Evolutionary conservation across 2,329 filamentous ascomycete species (phyloP).

Genomic region (Emmonsiellopsis sp.): DNA sequence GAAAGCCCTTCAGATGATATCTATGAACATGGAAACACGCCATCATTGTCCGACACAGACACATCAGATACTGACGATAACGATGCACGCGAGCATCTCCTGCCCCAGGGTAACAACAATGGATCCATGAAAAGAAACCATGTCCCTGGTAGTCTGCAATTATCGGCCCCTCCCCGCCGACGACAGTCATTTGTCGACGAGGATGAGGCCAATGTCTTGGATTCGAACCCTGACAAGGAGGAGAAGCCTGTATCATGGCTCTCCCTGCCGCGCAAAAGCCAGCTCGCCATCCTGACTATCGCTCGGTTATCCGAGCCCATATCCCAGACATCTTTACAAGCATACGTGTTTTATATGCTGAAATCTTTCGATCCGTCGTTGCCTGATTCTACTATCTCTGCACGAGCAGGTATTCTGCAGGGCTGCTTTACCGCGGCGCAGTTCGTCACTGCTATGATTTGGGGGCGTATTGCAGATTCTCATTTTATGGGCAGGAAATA

Average conservation of each 20-base stretch:
- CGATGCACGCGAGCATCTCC: background rate
- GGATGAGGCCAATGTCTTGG: conserved; percentile 12
- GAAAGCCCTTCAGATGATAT: background rate
- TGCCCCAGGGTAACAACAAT: background rate
- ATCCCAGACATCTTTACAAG: conserved; percentile 66
- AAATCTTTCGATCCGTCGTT: conserved; percentile 59
- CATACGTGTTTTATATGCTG: conserved; percentile 86
- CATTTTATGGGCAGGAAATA: conserved; percentile 62
- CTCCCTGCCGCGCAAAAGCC: conserved; percentile 65
- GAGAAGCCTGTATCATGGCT: conserved; percentile 55
- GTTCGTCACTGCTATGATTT: conserved; percentile 72
- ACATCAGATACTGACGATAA: background rate
- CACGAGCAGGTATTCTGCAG: conserved; percentile 67
- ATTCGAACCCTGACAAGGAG: conserved; percentile 7
- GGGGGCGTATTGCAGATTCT: conserved; percentile 64
- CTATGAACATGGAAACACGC: background rate
- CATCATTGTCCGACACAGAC: background rate
- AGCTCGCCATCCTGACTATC: conserved; percentile 68
- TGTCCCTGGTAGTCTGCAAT: background rate
- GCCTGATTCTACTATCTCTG: conserved; percentile 57
- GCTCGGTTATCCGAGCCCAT: conserved; percentile 74
- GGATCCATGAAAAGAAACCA: background rate
- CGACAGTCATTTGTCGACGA: conserved; percentile 18
- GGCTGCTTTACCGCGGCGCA: conserved; percentile 75
- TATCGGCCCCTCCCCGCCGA: conserved; percentile 1